A percentile compares a stretch with the other conserved stretches of the same genome.
phyloP scores from a whole-genome alignment of 768 basidiomycete species.

The Russula ochroleuca region DNA sequence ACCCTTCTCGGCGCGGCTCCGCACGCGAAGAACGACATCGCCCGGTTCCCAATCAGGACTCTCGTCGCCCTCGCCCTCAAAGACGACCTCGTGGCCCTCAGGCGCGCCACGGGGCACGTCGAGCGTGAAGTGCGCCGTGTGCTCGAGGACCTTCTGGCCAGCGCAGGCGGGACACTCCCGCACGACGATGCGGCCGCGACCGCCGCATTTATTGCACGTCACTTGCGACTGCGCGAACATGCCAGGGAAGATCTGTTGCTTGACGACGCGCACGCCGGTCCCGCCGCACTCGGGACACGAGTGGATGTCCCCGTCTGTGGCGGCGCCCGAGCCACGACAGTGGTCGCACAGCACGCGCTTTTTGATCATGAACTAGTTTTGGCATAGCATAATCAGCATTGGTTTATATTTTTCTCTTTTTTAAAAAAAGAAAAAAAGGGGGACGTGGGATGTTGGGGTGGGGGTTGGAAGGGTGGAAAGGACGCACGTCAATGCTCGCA shows the following conservation, averaged over 20 bases:
- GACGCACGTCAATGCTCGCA: slow-evolving; percentile 70
- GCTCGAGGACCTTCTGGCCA: slow-evolving; percentile 78
- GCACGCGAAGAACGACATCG: slow-evolving; percentile 82
- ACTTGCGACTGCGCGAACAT: slow-evolving; percentile 90
- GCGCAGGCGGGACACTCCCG: slow-evolving; percentile 77
- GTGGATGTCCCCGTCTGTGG: slow-evolving; percentile 82
- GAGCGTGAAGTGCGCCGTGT: slow-evolving; percentile 75
- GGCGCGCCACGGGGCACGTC: slow-evolving; percentile 86
- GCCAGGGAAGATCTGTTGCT: slow-evolving; percentile 95
- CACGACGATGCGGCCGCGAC: slow-evolving; percentile 75
- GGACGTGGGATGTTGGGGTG: background rate
- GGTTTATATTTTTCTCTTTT: background rate
- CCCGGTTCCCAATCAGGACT: slow-evolving; percentile 94
- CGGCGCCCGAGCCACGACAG: slow-evolving; percentile 93
- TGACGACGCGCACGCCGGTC: slow-evolving; percentile 74
- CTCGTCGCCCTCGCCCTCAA: slow-evolving; percentile 97
- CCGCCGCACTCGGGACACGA: slow-evolving; percentile 83
- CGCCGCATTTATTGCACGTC: slow-evolving; percentile 79
- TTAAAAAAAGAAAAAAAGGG: background rate
- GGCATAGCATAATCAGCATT: background rate
- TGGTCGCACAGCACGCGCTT: slow-evolving; percentile 94
- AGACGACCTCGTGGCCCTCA: slow-evolving; percentile 88
- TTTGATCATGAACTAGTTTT: slow-evolving; percentile 80
- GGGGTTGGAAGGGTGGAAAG: background rate
- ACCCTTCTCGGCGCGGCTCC: slow-evolving; percentile 71